Base-by-base conservation (phyloP, 805 yeast species). In the Pichia nakasei region DNA sequence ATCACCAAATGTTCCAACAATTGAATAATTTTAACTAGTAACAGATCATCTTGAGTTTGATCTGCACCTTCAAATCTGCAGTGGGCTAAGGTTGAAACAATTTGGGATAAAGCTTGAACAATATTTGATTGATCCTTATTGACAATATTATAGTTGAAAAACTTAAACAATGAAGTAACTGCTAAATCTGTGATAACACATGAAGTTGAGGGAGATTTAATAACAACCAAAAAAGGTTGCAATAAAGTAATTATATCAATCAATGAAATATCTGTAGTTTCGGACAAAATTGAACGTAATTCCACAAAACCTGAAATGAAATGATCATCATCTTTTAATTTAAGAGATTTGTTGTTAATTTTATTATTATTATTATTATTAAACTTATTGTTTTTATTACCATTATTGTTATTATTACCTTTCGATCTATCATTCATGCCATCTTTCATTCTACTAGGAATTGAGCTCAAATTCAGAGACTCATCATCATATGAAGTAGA, bases 51-150 rank as follows among this genome's bases (percentile, higher is more conserved):
- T 36, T 86, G 82, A 31, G 82, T 75, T 59, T 87, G 95, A 58
- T 89, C 96, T 0, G 93, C 83, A 2, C 96, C 96, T 67, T 93
- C 97, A 59, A 93, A 93, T 38, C 96, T 76, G 64, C 97, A 93
- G 59, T 87, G 96, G 1, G 97, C 85, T 49, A 93, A 70, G 0
- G 97, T 76, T 27, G 76, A 75, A 9, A 82, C 75, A 39, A 84
- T 72, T 55, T 85, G 86, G 17, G 78, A 73, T 48, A 85, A 63
- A 1, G 83, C 73, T 38, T 66, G 70, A 27, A 68, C 72, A 19
- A 84, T 63, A 45, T 82, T 80, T 26, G 68, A 65, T 5, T 87
- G 77, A 2, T 64, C 55, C 9, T 57, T 58, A 18, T 75, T 68
- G n/a, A 93, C 70, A 27, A 93, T 76, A 15, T 73, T 76, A 59